These are phyloP conservation scores for Linnemannia zychae DNA, from an alignment of 192 early-diverging fungal genomes.

Conservation along the genomic window DNA sequence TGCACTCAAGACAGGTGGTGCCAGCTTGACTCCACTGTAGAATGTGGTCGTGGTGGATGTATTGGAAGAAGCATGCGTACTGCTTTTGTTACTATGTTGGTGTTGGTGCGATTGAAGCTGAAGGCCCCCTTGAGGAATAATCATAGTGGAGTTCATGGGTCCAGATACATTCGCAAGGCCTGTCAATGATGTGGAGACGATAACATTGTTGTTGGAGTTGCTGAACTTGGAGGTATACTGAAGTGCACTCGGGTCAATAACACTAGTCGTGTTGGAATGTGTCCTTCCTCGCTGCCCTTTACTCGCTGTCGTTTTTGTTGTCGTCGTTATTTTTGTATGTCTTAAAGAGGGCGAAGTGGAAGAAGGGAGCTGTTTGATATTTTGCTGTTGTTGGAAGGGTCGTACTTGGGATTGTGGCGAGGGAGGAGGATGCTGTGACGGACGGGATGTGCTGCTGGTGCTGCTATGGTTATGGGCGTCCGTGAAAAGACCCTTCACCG, in stretches of 20 bases:
- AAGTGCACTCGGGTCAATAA: slow-evolving; percentile 12
- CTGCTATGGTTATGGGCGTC: background rate
- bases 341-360: background rate
- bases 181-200: background rate
- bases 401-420: background rate
- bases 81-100: background rate
- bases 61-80: background rate
- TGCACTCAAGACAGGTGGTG: slow-evolving; percentile 45
- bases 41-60: slow-evolving; percentile 38
- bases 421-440: background rate
- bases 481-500: background rate
- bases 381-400: background rate
- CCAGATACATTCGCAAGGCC: background rate
- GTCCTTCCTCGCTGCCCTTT: slow-evolving; percentile 10
- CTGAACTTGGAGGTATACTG: slow-evolving; percentile 19
- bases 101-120: background rate
- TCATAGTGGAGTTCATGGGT: background rate
- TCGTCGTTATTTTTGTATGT: background rate
- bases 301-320: background rate
- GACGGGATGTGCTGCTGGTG: background rate
- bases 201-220: slow-evolving; percentile 8
- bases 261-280: background rate
- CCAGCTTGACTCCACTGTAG: slow-evolving; percentile 50
- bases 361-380: background rate
- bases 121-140: background rate